Evolutionary conservation across 2,329 filamentous ascomycete genomes (phyloP).

Genomic region (Microdochium bolleyi): DNA sequence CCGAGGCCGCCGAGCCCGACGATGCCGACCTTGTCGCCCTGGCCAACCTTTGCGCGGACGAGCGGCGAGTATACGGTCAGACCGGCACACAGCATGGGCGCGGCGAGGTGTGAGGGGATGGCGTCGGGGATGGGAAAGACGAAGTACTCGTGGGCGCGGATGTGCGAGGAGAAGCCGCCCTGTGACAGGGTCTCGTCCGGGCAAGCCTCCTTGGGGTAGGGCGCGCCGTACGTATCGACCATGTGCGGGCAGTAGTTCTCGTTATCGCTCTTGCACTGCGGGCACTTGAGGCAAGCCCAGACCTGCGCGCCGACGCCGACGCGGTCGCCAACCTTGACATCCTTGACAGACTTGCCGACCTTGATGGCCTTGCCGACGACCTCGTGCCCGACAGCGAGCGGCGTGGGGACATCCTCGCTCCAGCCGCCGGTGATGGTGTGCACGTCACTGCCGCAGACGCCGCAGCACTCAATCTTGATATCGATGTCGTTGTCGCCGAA

Average conservation of each 20-base stretch:
- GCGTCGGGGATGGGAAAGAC: constrained; percentile 49
- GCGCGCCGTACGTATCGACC: constrained; percentile 49
- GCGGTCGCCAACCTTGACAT: constrained; percentile 53
- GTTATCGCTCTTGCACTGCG: constrained; percentile 36
- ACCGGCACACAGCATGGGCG: constrained; percentile 72
- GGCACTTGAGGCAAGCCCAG: constrained; percentile 44
- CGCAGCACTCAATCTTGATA: constrained; percentile 59
- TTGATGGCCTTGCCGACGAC: constrained; percentile 45
- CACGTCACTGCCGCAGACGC: constrained; percentile 48
- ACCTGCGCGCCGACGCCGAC: constrained; percentile 58
- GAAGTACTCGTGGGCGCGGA: constrained; percentile 48
- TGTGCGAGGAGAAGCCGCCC: constrained; percentile 51
- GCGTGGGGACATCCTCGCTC: constrained; percentile 19
- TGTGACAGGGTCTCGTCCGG: constrained; percentile 53
- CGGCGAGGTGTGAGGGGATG: constrained; percentile 38
- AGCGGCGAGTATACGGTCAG: constrained; percentile 68
- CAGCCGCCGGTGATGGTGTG: constrained; percentile 26
- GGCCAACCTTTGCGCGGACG: constrained; percentile 56
- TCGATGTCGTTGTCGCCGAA: constrained; percentile 52
- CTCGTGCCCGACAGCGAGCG: constrained; percentile 50
- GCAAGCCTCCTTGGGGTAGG: constrained; percentile 46
- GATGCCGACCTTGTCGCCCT: constrained; percentile 64
- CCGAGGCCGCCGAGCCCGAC: constrained; percentile 68
- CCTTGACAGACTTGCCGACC: constrained; percentile 27
- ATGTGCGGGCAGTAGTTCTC: constrained; percentile 41